A percentile compares a stretch with the other conserved stretches of the same genome.
Evolutionary conservation across 306 rosid genomes (phyloP).

Genomic region (Benincasa hispida): DNA sequence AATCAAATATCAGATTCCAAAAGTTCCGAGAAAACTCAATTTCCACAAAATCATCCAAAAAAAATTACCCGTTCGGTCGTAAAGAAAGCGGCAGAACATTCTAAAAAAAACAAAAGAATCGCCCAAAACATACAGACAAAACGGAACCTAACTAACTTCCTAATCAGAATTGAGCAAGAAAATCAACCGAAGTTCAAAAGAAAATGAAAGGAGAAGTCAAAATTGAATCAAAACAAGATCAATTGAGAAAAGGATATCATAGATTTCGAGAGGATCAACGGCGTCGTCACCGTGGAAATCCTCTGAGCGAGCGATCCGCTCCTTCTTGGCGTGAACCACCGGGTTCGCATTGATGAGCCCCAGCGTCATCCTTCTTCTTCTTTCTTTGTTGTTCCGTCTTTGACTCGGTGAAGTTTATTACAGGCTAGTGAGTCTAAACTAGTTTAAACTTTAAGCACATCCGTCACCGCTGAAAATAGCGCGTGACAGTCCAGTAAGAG

Average conservation of each 20-base stretch:
- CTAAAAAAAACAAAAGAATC: neutral
- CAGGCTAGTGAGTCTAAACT: neutral
- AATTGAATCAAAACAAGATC: neutral
- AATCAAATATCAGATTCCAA: neutral
- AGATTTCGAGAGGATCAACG: constrained; percentile 87
- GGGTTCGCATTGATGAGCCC: constrained; percentile 96
- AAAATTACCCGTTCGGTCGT: neutral
- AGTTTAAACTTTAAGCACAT: neutral
- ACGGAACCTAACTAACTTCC: neutral
- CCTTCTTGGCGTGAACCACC: constrained; percentile 89
- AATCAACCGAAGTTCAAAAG: neutral
- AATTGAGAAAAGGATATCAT: constrained; percentile 61
- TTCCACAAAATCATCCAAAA: neutral
- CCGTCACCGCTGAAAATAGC: neutral
- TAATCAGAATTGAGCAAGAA: neutral
- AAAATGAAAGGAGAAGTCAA: neutral
- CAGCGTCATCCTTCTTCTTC: constrained; percentile 51
- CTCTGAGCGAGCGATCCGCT: constrained; percentile 61
- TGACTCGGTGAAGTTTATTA: neutral
- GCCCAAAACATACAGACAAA: neutral
- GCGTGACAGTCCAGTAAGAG: neutral
- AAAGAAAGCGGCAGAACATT: neutral
- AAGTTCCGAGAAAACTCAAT: neutral
- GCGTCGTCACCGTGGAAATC: constrained; percentile 49
- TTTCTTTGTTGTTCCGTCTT: neutral